Evolutionary conservation across 2,329 filamentous ascomycete genomes (phyloP), one percentile per base, ranked within the genome.

Genomic region (Xylaria arbuscula): DNA sequence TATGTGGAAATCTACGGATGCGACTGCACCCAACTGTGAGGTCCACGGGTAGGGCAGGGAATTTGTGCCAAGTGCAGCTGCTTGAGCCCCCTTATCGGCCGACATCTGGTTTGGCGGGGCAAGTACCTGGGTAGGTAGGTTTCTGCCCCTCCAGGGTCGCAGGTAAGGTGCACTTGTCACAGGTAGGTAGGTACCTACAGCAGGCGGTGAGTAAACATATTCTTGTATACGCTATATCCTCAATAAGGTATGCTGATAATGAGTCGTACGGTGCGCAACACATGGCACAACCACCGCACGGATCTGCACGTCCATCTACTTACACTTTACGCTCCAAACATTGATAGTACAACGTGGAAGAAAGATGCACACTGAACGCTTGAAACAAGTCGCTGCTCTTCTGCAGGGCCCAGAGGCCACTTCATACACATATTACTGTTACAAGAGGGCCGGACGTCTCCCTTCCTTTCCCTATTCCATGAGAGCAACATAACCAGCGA

Each of bases 401-500:
- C 34, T 17, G 22, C 8, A 50, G 32, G 40, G n/a, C 32, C 8
- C 47, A 42, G 11, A 7, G 22, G 17, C 19, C 28, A 10, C 9
- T 32, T 57, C 32, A n/a, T 47, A 50, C 42, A 48, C 15, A 56
- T 34, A 55, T 1, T 54, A 13, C 47, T 63, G 9, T 55, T 63
- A 63, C 61, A 57, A 56, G n/a, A 28, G 13, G 15, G 32, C 24
- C 15, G 15, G 15, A 8, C 40, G 15, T 45, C 7, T n/a, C 40
- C 8, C 13, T 42, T 22, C 28, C 45, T 50, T 38, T 15, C 48
- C 48, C 48, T 34, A 15, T 36, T 10, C 28, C 17, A 54, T 19
- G 1, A 9, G 19, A 4, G 17, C 51, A 36, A n/a, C 17, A 15
- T 22, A 11, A 17, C 15, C 9, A 10, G n/a, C 7, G 28, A 34